Conservation (phyloP, 805 yeast genomes). For the Ogataea ganodermae region DNA sequence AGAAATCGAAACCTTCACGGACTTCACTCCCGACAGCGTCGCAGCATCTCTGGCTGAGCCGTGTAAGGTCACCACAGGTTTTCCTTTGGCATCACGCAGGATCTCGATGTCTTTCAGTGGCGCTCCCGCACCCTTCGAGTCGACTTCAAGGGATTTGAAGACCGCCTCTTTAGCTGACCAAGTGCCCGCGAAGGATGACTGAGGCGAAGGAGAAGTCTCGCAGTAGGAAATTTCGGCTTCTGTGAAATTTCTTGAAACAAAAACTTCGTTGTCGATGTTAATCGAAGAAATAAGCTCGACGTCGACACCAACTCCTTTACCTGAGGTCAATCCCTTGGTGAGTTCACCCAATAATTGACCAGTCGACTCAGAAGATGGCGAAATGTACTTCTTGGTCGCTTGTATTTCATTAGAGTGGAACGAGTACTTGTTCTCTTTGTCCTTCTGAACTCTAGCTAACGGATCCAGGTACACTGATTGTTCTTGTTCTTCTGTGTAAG, state of each 20-base stretch:
- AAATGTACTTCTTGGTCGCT: conserved; percentile 42
- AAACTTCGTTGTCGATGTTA: conserved; percentile 86
- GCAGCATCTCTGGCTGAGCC: conserved; percentile 84
- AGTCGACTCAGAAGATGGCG: conserved; percentile 54
- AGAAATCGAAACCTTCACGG: conserved; percentile 85
- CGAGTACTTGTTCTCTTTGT: conserved; percentile 41
- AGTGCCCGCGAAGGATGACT: conserved; percentile 92
- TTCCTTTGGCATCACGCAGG: conserved; percentile 67
- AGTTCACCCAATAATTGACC: conserved; percentile 61
- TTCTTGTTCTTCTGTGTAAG: conserved; percentile 88
- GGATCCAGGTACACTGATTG: conserved; percentile 94
- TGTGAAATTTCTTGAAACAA: conserved; percentile 91
- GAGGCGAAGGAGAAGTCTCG: conserved; percentile 67
- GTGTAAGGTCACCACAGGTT: conserved; percentile 74
- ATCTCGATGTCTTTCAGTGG: conserved; percentile 90
- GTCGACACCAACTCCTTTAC: conserved; percentile 91
- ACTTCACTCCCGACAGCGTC: conserved; percentile 61
- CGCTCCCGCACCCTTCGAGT: conserved; percentile 94
- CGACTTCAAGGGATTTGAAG: conserved; percentile 90
- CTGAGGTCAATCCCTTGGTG: conserved; percentile 47
- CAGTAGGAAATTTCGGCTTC: conserved; percentile 79
- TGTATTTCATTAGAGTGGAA: conserved; percentile 57
- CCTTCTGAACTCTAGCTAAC: conserved; percentile 66
- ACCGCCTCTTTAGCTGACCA: conserved; percentile 99
- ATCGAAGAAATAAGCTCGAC: conserved; percentile 85